These are phyloP conservation scores for Leishmania guyanensis DNA, from an alignment of 208 protist genomes.

Conservation along the genomic window DNA sequence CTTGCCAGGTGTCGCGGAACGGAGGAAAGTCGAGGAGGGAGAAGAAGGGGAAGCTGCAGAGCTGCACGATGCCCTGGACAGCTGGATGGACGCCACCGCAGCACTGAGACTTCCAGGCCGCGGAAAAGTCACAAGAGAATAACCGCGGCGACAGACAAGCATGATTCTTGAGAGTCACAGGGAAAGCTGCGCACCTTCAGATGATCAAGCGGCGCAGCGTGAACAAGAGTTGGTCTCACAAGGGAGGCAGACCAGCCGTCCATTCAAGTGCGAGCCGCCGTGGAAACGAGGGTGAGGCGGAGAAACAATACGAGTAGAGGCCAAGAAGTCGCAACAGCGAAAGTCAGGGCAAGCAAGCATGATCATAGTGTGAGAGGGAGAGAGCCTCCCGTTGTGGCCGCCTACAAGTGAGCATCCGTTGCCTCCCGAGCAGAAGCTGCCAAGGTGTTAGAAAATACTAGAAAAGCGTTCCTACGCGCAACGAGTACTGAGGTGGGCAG, in stretches of 20 bases:
- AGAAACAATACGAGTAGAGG: neutral
- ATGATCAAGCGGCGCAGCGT: neutral
- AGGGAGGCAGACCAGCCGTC: neutral
- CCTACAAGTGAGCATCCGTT: neutral
- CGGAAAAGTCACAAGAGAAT: neutral
- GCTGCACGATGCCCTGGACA: neutral
- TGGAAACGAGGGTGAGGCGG: neutral
- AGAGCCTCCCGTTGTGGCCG: neutral
- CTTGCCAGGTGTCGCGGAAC: slow-evolving; percentile 14
- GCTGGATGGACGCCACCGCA: neutral
- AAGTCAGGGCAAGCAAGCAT: neutral
- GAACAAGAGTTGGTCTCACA: neutral
- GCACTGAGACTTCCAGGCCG: neutral
- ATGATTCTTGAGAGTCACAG: neutral
- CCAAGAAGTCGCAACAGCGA: neutral
- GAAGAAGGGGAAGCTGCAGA: neutral
- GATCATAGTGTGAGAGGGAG: neutral
- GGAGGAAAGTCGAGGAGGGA: neutral
- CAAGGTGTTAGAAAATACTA: neutral
- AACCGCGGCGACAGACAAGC: neutral
- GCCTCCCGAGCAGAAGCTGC: neutral
- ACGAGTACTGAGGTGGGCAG: neutral
- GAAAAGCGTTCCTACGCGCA: neutral
- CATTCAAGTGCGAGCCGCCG: neutral
- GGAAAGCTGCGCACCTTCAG: neutral